A percentile compares a stretch with the other conserved stretches of the same genome.
Evolutionary conservation across 2,329 filamentous ascomycete genomes (phyloP).

Genomic region (Bipolaris cookei): DNA sequence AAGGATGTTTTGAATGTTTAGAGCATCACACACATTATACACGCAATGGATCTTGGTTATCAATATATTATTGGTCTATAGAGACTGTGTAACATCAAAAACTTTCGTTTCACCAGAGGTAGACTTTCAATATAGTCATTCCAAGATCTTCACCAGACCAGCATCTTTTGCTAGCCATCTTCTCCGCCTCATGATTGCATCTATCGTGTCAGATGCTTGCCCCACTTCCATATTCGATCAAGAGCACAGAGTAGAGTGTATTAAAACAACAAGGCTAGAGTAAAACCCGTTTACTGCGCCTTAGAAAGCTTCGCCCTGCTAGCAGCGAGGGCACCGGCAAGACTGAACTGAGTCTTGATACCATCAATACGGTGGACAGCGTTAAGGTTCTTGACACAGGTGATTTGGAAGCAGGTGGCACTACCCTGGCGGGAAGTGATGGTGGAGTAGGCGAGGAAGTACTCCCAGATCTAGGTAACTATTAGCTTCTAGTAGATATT

Average conservation of each 20-base stretch:
- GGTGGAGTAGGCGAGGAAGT: constrained; percentile 84
- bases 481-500: constrained; percentile 12
- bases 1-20: neutral
- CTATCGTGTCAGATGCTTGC: neutral
- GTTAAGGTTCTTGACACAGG: constrained; percentile 89
- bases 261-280: neutral
- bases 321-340: constrained; percentile 68
- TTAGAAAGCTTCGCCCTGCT: constrained; percentile 48
- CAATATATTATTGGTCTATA: neutral
- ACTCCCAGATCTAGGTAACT: constrained; percentile 80
- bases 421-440: constrained; percentile 83
- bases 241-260: neutral
- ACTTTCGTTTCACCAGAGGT: neutral
- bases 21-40: neutral
- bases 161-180: neutral
- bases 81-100: neutral
- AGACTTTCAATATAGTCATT: neutral
- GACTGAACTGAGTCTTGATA: constrained; percentile 70
- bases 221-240: neutral
- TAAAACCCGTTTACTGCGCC: constrained; percentile 13
- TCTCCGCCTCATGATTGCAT: neutral
- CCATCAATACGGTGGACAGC: constrained; percentile 82
- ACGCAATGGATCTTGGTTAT: neutral
- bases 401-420: constrained; percentile 87
- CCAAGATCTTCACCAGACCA: neutral